Conservation (phyloP, 2,329 filamentous ascomycete genomes). For the Paramyrothecium roridum region DNA sequence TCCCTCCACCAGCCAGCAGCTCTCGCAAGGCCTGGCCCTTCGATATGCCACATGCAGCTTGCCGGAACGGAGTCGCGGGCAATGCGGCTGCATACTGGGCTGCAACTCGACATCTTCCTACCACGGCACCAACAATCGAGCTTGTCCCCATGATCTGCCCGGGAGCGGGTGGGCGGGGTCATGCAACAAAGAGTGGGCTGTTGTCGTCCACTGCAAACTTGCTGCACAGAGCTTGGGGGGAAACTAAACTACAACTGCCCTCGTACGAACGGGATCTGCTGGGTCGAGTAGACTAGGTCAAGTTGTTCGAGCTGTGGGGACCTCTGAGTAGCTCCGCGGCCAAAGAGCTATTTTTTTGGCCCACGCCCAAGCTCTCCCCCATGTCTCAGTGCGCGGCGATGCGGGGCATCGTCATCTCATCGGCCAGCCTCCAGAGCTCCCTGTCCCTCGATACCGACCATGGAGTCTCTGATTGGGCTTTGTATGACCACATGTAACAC, state of each 20-base stretch:
- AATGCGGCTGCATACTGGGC: not conserved
- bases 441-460: too few species aligned
- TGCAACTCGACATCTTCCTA: not conserved
- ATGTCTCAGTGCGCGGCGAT: not conserved
- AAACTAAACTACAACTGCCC: too few species aligned
- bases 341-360: not conserved
- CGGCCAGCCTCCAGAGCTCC: not conserved
- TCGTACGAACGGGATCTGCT: not conserved
- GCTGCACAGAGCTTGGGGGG: too few species aligned
- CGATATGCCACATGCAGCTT: not conserved
- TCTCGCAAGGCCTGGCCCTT: not conserved
- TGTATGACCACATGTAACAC: too few species aligned
- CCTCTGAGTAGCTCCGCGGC: too few species aligned
- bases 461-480: too few species aligned
- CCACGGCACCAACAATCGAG: not conserved
- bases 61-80: not conserved
- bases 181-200: too few species aligned
- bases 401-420: not conserved
- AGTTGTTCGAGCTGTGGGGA: too few species aligned
- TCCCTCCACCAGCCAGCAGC: too few species aligned
- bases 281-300: not conserved
- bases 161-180: too few species aligned
- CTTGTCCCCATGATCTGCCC: too few species aligned
- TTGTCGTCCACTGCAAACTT: too few species aligned
- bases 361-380: not conserved